phyloP scores from a whole-genome alignment of 1,284 basidiomycete genomes.

The Sporisorium exsertum region DNA sequence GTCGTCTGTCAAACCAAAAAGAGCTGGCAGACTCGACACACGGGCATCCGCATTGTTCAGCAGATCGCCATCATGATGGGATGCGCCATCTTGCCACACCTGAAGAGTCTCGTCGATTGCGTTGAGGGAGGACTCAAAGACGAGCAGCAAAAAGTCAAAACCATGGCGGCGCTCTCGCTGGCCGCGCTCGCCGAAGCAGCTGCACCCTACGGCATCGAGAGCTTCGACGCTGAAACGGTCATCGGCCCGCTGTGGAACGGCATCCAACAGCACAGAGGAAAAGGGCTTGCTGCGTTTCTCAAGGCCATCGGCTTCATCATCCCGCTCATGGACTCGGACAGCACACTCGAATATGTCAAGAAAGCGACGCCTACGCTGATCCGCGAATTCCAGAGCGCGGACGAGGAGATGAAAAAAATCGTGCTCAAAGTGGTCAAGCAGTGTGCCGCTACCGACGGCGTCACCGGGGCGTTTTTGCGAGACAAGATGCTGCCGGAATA shows the following conservation, averaged over 20 bases:
- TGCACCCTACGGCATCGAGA: constrained; percentile 99
- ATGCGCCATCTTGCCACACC: constrained; percentile 96
- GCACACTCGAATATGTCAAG: constrained; percentile 68
- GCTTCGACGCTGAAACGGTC: constrained; percentile 97
- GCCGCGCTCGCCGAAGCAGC: constrained; percentile 96
- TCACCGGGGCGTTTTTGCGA: constrained; percentile 72
- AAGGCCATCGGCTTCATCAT: constrained; percentile 99
- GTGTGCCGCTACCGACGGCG: constrained; percentile 91
- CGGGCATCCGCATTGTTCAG: constrained; percentile 98
- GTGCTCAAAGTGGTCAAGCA: constrained; percentile 99
- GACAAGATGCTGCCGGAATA: constrained; percentile 99
- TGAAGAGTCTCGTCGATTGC: constrained; percentile 95
- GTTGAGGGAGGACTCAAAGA: constrained; percentile 95
- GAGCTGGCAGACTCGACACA: constrained; percentile 99
- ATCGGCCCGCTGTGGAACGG: constrained; percentile 98
- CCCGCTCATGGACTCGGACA: constrained; percentile 97
- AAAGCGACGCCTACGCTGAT: constrained; percentile 75
- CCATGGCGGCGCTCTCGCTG: constrained; percentile 97
- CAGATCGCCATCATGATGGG: constrained; percentile 99
- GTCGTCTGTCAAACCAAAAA: constrained; percentile 99
- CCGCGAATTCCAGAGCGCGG: constrained; percentile 98
- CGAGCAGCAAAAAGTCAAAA: constrained; percentile 98
- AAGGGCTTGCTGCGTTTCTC: constrained; percentile 95
- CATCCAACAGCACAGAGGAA: constrained; percentile 96
- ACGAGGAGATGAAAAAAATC: constrained; percentile 99